A percentile compares a stretch with the other conserved stretches of the same genome.
Conservation (phyloP, 2,329 filamentous ascomycete genomes). For the Trichoderma atroviride region DNA sequence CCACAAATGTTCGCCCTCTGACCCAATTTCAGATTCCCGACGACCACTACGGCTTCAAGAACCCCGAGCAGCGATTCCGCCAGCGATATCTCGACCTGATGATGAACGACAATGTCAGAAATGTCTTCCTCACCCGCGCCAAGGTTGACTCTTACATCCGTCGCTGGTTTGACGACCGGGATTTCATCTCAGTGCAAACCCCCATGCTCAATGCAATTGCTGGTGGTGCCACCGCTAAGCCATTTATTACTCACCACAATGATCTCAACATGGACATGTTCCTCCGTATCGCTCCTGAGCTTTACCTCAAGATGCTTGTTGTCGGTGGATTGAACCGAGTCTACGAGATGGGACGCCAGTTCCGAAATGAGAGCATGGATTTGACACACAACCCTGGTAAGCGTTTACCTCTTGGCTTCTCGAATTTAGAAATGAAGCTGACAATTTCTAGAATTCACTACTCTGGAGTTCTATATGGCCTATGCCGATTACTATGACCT, state of each 20-base stretch:
- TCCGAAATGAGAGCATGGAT: conserved; percentile 80
- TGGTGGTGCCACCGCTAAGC: conserved; percentile 89
- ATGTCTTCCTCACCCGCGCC: conserved; percentile 81
- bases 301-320: conserved; percentile 95
- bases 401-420: not conserved
- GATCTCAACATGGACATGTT: conserved; percentile 93
- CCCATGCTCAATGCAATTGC: conserved; percentile 97
- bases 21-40: conserved; percentile 58
- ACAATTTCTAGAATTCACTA: conserved; percentile 77
- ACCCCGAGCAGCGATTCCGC: conserved; percentile 89
- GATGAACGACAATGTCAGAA: conserved; percentile 86
- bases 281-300: conserved; percentile 91
- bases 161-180: conserved; percentile 80
- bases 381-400: conserved; percentile 77
- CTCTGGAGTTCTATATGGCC: conserved; percentile 95
- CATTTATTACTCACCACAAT: conserved; percentile 95
- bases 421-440: not conserved
- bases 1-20: not conserved
- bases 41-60: conserved; percentile 93
- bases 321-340: conserved; percentile 93
- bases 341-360: conserved; percentile 93
- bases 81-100: conserved; percentile 95
- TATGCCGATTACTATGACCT: conserved; percentile 91
- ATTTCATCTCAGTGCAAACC: conserved; percentile 94
- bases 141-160: conserved; percentile 90